phyloP scores from a whole-genome alignment of 306 rosid genomes.

The Dalbergia cultrata region DNA sequence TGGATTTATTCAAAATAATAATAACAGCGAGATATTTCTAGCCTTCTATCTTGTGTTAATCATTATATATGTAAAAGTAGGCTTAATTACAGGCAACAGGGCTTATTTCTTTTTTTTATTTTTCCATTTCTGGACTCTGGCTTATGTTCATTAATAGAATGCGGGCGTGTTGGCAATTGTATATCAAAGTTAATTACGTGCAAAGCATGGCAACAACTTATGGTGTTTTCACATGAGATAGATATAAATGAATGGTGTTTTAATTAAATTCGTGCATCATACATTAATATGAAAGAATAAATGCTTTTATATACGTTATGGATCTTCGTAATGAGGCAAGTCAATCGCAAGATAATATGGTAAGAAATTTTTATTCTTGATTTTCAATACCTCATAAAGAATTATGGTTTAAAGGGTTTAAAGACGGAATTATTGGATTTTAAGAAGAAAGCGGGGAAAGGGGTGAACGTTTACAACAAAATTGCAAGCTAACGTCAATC shows the following conservation, averaged over 20 bases:
- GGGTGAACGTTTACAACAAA: neutral
- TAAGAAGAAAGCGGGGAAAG: neutral
- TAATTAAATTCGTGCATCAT: neutral
- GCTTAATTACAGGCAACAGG: neutral
- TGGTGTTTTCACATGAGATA: neutral
- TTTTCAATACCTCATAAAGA: no score
- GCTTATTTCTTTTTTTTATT: neutral
- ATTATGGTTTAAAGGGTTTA: neutral
- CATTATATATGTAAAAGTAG: neutral
- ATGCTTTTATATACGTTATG: constrained; percentile 7
- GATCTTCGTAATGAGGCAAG: neutral
- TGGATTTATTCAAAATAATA: neutral
- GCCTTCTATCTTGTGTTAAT: neutral
- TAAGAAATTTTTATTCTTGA: no score
- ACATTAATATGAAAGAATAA: constrained; percentile 4
- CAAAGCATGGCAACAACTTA: constrained; percentile 22
- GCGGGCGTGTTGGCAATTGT: constrained; percentile 6
- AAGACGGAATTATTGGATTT: neutral
- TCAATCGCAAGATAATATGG: neutral
- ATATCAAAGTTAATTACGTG: neutral
- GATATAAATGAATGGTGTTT: neutral
- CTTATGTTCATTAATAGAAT: neutral
- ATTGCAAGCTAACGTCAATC: no score
- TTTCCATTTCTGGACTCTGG: neutral
- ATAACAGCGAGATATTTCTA: neutral